Evolutionary conservation across 192 early-diverging fungal species (phyloP).

Genomic region (Oehlia diaphana): DNA sequence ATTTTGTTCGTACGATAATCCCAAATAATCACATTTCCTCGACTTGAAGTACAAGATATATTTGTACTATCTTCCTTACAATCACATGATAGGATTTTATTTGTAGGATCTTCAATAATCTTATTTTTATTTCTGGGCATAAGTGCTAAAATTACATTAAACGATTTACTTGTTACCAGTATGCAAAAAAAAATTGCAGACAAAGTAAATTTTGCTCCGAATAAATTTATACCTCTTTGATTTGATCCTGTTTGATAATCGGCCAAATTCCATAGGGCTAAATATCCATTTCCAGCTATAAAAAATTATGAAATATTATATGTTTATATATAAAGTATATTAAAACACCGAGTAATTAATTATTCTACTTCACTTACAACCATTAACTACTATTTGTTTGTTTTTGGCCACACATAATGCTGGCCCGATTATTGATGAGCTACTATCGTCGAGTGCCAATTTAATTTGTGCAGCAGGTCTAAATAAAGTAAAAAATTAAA

Average conservation of each 20-base stretch:
- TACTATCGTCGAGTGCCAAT: neutral
- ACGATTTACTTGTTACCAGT: neutral
- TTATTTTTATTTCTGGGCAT: neutral
- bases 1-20: conserved; percentile 9
- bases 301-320: neutral
- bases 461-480: neutral
- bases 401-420: neutral
- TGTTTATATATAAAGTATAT: neutral
- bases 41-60: neutral
- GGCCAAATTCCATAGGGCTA: neutral
- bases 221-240: neutral
- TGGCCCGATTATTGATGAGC: neutral
- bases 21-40: conserved; percentile 5
- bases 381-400: neutral
- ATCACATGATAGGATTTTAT: conserved; percentile 1
- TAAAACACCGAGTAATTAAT: neutral
- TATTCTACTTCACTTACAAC: neutral
- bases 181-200: neutral
- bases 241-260: neutral
- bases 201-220: too few species aligned
- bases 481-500: neutral
- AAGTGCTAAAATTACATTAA: neutral
- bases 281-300: conserved; percentile 5
- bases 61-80: neutral
- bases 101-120: neutral